Evolutionary conservation across 495 filamentous ascomycete species (phyloP), one percentile per base, ranked within the genome.

Genomic region (Aspergillus conjunctus): DNA sequence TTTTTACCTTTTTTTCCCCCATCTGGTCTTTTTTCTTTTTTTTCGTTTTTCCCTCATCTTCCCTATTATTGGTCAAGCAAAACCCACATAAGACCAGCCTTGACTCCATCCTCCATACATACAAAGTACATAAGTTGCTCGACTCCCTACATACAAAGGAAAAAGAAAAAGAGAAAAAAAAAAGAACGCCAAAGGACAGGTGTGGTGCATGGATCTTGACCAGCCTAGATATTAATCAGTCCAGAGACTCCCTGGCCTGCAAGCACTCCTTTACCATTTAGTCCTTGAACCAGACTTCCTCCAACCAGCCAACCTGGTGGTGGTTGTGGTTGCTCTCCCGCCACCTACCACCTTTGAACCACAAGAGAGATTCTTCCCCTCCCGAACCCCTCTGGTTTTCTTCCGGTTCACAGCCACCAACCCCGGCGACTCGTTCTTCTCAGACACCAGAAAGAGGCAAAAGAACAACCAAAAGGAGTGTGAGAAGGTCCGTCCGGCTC

Each of bases 81-180:
- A 41, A 54, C 51, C 58, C 58, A 60, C 58, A 39, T 22, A 50
- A 52, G 53, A 30, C 20, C 44, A 49, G 58, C 58, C 58, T 26
- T 31, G 20, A 39, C 58, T 54, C 43, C 58, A 53, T 52, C 18
- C 15, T 37, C 44, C 9, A 8, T 32, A 44, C 20, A 15, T 14
- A 51, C 37, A 30, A 45, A 18, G 26, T 45, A 45, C 39, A 39
- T 26, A 10, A 26, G 22, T 44, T 54, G 33, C 15, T 37, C 52
- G 43, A 22, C 33, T 54, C 52, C 33, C 37, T 41, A 15, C 33
- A 39, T 34, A 41, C 9, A 34, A 32, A 51, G 30, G 21, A 8
- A 51, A 17, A 51, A 21, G 26, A 51, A 48, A 48, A 9, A 17
- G 21, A 48, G 44, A 48, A 17, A 48, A 48, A 4, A 11, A 21